Base-by-base conservation (phyloP, 1,139 yeast species). In the Hansenula lynferdii region DNA sequence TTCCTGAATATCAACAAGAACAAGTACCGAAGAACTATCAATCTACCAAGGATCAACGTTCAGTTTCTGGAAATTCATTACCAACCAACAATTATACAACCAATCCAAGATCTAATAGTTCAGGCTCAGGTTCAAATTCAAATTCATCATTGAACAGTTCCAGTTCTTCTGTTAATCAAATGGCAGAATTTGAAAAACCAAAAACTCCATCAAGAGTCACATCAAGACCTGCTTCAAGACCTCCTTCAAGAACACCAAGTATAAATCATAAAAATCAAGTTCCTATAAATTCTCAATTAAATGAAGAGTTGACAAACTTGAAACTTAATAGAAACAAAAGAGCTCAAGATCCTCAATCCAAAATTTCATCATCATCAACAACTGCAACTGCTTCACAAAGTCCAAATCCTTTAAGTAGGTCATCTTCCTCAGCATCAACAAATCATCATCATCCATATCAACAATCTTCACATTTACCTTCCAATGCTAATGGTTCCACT, bases 361-460 rank as follows among this genome's bases (percentile, higher is more conserved):
- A 31, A 28, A 12, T 14, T 14, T 21, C 37, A 16, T 23, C 44
- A 19, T 14, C 37, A 9, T 20, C 30, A 10, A 39, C 31, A 31
- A 37, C 38, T 16, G 18, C n/a, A 16, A 8, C 21, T 5, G 9
- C 12, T 17, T 19, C 10, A 21, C 30, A 21, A 27, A 18, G 21
- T 12, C 24, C 33, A 24, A 15, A 33, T 10, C 36, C 43, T 17
- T 37, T 49, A 15, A 42, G 47, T 19, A 44, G 53, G 20, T 49
- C 54, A 4, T 43, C 52, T 2, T 50, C 54, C 12, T 35, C 40
- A n/a, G 49, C 48, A 18, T 48, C 54, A 9, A 36, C 42, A n/a
- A n/a, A n/a, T n/a, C n/a, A n/a, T n/a, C n/a, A n/a, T 16, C 24
- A 34, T 19, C 36, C 28, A 11, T 31, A 19, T 28, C 26, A 14